These are phyloP conservation scores for Lenwebbia sp. DNA, from an alignment of 345 rosid species.

Conservation along the genomic window DNA sequence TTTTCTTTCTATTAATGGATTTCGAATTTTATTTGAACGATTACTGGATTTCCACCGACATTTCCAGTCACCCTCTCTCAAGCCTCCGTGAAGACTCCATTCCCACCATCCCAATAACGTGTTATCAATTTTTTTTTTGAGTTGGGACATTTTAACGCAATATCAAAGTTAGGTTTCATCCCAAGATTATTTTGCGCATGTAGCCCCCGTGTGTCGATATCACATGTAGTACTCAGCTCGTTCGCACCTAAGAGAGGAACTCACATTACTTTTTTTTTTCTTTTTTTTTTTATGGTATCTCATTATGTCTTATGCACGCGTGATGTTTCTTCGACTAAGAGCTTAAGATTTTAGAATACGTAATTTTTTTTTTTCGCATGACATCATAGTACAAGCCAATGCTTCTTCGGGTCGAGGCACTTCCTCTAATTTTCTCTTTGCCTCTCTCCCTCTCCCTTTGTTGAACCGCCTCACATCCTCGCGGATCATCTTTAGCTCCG, in stretches of 20 bases:
- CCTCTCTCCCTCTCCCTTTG: too few species aligned
- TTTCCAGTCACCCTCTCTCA: too few species aligned
- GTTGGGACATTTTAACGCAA: background rate
- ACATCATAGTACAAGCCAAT: background rate
- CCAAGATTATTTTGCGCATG: background rate
- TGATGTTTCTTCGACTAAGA: background rate
- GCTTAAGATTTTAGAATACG: background rate
- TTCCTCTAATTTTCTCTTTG: background rate
- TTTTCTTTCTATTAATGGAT: too few species aligned
- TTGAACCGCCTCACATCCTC: too few species aligned
- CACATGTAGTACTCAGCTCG: background rate
- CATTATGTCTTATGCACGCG: too few species aligned
- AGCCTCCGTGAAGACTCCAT: too few species aligned
- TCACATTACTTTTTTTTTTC: background rate
- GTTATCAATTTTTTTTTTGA: too few species aligned
- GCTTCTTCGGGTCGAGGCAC: background rate
- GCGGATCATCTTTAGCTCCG: too few species aligned
- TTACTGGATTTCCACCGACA: too few species aligned
- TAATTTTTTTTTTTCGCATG: background rate
- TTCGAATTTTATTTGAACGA: too few species aligned
- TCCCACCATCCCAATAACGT: too few species aligned
- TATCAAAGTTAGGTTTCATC: accelerated
- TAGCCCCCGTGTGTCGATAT: background rate
- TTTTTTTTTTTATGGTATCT: background rate
- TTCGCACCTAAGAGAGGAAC: background rate